These are phyloP conservation scores for Podospora conica DNA, from an alignment of 495 filamentous ascomycete genomes.

Conservation along the genomic window DNA sequence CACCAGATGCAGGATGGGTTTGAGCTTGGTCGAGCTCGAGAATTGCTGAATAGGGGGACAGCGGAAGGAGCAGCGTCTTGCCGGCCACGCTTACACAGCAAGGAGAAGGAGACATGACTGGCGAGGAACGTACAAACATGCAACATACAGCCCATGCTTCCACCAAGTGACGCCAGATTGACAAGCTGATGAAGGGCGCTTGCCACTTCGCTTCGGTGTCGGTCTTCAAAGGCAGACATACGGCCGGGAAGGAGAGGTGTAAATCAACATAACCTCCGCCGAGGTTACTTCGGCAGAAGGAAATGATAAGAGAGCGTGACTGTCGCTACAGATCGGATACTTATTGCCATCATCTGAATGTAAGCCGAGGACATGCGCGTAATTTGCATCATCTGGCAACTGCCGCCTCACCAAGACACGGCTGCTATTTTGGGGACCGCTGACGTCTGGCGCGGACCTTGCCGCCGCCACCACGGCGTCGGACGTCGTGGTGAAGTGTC, in stretches of 20 bases:
- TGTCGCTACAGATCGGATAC: background rate
- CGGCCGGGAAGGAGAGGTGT: background rate
- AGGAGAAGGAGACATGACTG: background rate
- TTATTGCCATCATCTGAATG: background rate
- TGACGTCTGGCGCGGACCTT: background rate
- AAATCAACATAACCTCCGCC: background rate
- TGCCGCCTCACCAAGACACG: background rate
- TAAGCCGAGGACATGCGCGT: background rate
- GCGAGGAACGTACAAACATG: background rate
- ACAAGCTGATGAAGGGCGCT: background rate
- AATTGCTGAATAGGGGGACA: background rate
- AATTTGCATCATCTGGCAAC: background rate
- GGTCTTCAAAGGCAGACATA: background rate
- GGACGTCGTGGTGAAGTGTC: background rate
- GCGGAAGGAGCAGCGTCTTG: background rate
- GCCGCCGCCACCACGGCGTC: background rate
- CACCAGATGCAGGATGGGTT: too few species aligned
- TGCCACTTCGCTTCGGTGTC: background rate
- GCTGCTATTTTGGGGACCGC: background rate
- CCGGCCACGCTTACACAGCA: background rate
- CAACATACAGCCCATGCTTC: background rate
- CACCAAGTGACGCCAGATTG: background rate
- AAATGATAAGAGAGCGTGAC: background rate
- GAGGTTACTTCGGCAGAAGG: background rate
- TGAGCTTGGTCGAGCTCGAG: too few species aligned